A percentile compares a stretch with the other conserved stretches of the same genome.
Evolutionary conservation across 805 yeast species (phyloP).

Genomic region (Metschnikowia sp.): DNA sequence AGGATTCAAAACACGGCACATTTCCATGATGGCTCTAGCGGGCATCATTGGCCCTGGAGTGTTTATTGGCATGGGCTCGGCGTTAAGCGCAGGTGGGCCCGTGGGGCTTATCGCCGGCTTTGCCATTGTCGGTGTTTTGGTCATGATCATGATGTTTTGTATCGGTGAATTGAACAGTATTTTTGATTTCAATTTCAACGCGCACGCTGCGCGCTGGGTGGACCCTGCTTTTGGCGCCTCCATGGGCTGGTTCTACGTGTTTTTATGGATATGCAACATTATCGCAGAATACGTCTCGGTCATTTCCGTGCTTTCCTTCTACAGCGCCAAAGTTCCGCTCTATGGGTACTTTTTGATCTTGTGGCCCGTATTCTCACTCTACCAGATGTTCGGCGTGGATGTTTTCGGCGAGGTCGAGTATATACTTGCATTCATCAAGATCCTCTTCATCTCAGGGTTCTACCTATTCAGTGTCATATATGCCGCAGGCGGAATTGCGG

Average conservation of each 20-base stretch:
- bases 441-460: conserved; percentile 6
- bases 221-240: conserved; percentile 8
- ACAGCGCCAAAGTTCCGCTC: conserved; percentile 6
- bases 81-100: conserved; percentile 6
- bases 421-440: conserved; percentile 3
- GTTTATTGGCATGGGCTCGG: conserved; percentile 8
- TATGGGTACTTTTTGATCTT: conserved; percentile 7
- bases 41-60: conserved; percentile 7
- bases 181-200: conserved; percentile 8
- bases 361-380: conserved; percentile 4
- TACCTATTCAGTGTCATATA: conserved; percentile 6
- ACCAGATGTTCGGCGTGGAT: conserved; percentile 9
- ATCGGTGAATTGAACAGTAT: conserved; percentile 6
- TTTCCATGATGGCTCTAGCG: conserved; percentile 7
- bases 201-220: conserved; percentile 6
- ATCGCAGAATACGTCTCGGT: conserved; percentile 7
- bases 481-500: conserved; percentile 5
- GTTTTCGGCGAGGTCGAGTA: conserved; percentile 5
- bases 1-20: conserved; percentile 5
- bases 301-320: conserved; percentile 5
- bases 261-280: conserved; percentile 6
- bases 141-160: conserved; percentile 8
- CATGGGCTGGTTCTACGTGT: conserved; percentile 9
- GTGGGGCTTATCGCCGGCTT: conserved; percentile 8
- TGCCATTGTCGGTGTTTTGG: conserved; percentile 6